Evolutionary conservation across 2,329 filamentous ascomycete species (phyloP).

Genomic region (Phyllosticta citriasiana): DNA sequence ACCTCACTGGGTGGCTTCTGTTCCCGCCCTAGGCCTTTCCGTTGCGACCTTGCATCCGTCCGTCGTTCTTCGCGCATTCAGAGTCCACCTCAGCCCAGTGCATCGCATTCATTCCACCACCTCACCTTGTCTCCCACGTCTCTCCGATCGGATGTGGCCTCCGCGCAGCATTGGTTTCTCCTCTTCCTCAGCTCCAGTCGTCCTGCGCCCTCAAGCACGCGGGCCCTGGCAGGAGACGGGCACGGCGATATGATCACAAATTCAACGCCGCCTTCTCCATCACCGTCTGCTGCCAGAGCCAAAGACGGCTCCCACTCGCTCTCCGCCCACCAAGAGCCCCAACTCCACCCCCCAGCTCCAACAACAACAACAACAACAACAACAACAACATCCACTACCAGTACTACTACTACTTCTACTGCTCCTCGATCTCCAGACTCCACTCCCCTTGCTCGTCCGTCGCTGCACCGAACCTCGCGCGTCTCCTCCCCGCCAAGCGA

Average conservation of each 20-base stretch:
- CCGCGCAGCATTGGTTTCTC: slow-evolving; percentile 9
- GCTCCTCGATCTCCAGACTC: slow-evolving; percentile 5
- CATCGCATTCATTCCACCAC: too few species aligned
- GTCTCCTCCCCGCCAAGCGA: slow-evolving; percentile 11
- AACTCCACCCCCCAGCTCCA: not conserved
- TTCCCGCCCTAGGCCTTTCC: not conserved
- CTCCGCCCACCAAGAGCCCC: not conserved
- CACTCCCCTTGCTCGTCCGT: slow-evolving; percentile 20
- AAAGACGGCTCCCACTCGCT: not conserved
- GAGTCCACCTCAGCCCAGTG: not conserved
- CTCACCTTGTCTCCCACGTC: not conserved
- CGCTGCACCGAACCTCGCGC: slow-evolving; percentile 20
- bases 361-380: not conserved
- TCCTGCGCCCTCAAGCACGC: slow-evolving; percentile 6
- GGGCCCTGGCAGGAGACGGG: slow-evolving; percentile 11
- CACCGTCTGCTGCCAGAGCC: not conserved
- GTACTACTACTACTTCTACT: slow-evolving; percentile 11
- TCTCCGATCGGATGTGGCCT: slow-evolving; percentile 10
- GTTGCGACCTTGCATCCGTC: slow-evolving; percentile 3
- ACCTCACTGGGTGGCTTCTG: too few species aligned
- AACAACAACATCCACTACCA: not conserved
- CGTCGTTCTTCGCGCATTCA: slow-evolving; percentile 5
- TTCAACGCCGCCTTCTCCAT: slow-evolving; percentile 7
- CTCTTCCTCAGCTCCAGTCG: slow-evolving; percentile 8
- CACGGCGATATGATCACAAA: slow-evolving; percentile 10